phyloP scores from a whole-genome alignment of 768 basidiomycete genomes.

The Boletus rex-veris region DNA sequence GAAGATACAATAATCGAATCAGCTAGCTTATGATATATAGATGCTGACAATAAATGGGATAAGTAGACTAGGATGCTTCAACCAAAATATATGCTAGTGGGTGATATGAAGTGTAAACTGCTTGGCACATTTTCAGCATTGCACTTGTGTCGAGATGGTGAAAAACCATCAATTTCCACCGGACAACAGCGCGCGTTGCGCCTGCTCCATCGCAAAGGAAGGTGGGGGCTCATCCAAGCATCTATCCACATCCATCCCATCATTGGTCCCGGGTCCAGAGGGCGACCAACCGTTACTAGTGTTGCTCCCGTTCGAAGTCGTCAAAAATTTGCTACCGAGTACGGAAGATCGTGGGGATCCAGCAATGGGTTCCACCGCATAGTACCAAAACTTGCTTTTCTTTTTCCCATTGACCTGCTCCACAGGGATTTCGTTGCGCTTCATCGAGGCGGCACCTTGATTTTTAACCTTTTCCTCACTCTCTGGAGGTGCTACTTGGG shows the following conservation, averaged over 20 bases:
- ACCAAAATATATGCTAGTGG: conserved; percentile 24
- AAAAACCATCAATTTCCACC: conserved; percentile 6
- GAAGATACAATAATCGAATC: conserved; percentile 11
- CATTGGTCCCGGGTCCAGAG: background rate
- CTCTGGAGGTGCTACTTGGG: conserved; percentile 21
- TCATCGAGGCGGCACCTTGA: conserved; percentile 62
- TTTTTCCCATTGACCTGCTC: conserved; percentile 78
- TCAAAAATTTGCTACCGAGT: conserved; percentile 12
- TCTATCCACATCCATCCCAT: conserved; percentile 26
- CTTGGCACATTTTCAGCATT: background rate
- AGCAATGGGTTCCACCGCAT: conserved; percentile 72
- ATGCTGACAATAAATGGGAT: conserved; percentile 24
- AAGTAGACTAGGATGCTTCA: conserved; percentile 30
- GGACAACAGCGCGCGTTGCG: conserved; percentile 11
- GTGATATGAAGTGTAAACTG: conserved; percentile 28
- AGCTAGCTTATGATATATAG: background rate
- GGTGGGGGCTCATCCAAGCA: conserved; percentile 13
- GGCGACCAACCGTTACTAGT: conserved; percentile 7
- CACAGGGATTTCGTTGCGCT: conserved; percentile 68
- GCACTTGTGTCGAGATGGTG: too few relatives aligned
- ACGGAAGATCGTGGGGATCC: conserved; percentile 23
- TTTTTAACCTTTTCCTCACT: conserved; percentile 46
- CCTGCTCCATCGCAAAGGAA: conserved; percentile 13
- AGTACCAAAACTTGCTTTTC: conserved; percentile 85
- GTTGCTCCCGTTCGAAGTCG: conserved; percentile 21